Percentiles rank a stretch among this genome's conserved stretches.
Evolutionary conservation across 108 stramenopile species (phyloP).

Genomic region (Cyclotella cryptica): DNA sequence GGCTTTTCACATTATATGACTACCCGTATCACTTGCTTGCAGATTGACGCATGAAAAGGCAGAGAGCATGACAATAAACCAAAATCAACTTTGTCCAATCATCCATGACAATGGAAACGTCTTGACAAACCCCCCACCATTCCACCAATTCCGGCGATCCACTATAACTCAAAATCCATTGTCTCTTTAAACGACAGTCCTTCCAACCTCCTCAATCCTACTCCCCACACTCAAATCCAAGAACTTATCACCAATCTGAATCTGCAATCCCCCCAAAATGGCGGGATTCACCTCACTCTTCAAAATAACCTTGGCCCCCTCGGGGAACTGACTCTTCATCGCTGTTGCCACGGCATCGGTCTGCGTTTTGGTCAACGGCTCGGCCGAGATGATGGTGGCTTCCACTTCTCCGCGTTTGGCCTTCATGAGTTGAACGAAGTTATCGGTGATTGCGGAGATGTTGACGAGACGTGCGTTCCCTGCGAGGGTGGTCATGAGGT

Average conservation of each 20-base stretch:
- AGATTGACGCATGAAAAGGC: no score
- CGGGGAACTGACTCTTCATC: constrained; percentile 77
- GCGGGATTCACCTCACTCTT: constrained; percentile 84
- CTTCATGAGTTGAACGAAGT: constrained; percentile 89
- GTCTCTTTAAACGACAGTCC: constrained; percentile 72
- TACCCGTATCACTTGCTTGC: no score
- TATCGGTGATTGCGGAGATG: constrained; percentile 74
- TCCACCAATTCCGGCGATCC: background rate
- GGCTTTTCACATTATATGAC: no score
- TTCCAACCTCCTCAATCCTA: constrained; percentile 88
- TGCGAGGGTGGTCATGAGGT: constrained; percentile 93
- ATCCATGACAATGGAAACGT: background rate
- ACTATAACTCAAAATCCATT: background rate
- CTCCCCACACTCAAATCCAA: constrained; percentile 94
- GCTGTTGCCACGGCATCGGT: constrained; percentile 80
- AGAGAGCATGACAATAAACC: background rate
- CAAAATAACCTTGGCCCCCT: constrained; percentile 84
- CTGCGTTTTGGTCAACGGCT: constrained; percentile 71
- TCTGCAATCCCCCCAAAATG: constrained; percentile 95
- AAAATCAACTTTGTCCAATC: background rate
- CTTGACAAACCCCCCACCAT: background rate
- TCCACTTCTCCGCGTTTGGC: constrained; percentile 95
- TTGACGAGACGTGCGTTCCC: constrained; percentile 92
- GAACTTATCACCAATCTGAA: constrained; percentile 97
- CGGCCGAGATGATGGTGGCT: constrained; percentile 92